Evolutionary conservation across 176 grass and related monocot species (phyloP), one percentile per base, ranked within the genome.

Genomic region (Oryza punctata): DNA sequence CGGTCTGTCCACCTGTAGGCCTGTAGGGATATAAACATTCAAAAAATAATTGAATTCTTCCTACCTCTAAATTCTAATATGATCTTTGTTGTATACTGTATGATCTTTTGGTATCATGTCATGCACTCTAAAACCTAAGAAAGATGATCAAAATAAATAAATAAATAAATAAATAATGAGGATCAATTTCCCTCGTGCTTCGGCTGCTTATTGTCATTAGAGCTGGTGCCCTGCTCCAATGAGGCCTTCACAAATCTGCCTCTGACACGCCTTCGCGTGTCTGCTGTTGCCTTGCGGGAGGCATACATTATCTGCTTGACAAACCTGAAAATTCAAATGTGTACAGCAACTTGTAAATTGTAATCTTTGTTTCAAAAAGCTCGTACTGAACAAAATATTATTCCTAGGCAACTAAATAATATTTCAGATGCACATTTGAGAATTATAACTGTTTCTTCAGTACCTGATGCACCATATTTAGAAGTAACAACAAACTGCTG

Each of bases 201-300:
- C 9, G 8, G 57, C 23, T 61, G 57, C 57, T 23, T 23, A 61
- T 61, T 61, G 7, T 61, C 57, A 61, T 24, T 61, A 61, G 57
- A 24, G 57, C n/a, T 61, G 57, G 21, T 61, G 57, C 21, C 19
- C 57, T 23, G 57, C n/a, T 61, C 57, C n/a, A 13, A 61, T 24
- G 63, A 24, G 1, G 70, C 69, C 64, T 85, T 89, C 26, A 72
- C 82, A 80, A 89, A 89, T 25, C 87, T 78, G n/a, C 87, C 87
- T 35, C 69, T 85, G 9, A 89, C 81, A 18, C 82, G 76, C 26
- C 75, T 85, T 40, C 87, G 45, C 1, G 69, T 85, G 18, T 89
- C 81, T 37, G 87, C 87, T 64, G 69, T 79, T 6, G 43, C 82
- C 77, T 89, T 89, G 4, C 87, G 76, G 8, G 87, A 89, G 19